Evolutionary conservation across 2,329 filamentous ascomycete species (phyloP), one percentile per base, ranked within the genome.

Genomic region (Blumeria graminis): DNA sequence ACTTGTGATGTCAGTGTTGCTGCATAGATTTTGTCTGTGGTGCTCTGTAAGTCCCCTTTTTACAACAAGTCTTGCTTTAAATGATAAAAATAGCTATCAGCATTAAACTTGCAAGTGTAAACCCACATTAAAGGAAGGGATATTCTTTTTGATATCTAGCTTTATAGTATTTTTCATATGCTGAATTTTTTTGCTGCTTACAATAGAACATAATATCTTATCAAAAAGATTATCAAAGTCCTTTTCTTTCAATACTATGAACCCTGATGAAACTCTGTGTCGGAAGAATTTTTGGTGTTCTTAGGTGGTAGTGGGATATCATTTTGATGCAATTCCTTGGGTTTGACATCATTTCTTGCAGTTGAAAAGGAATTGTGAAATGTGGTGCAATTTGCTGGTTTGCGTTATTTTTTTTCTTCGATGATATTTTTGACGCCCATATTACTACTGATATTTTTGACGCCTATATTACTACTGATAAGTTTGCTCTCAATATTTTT

Each of bases 71-170:
- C 62, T n/a, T 28, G 62, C 61, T 39, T 64, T 63, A 32, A 39
- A 54, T 46, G 61, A 61, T 48, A 14, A 3, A 65, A 57, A 36
- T 8, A 39, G 8, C 36, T 60, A 46, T 65, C 43, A 8, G 52
- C 56, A 36, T 65, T 57, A 22, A 64, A 58, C 50, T 65, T 66
- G 54, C 65, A 64, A 11, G 38, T 60, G 52, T 61, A 66, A 1
- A 46, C n/a, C 8, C 10, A 46, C n/a, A 11, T 46, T 16, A 14
- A 46, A n/a, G n/a, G n/a, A n/a, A n/a, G n/a, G n/a, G n/a, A n/a
- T n/a, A n/a, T n/a, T n/a, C n/a, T n/a, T n/a, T n/a, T 1, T 16
- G 8, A 16, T 16, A 16, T 64, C 62, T 14, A 46, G 10, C 16
- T 46, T 16, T 46, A 10, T 8, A 10, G 13, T 46, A 7, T 8